phyloP scores from a whole-genome alignment of 257 asterid species.

The Nemophila menziesii region DNA sequence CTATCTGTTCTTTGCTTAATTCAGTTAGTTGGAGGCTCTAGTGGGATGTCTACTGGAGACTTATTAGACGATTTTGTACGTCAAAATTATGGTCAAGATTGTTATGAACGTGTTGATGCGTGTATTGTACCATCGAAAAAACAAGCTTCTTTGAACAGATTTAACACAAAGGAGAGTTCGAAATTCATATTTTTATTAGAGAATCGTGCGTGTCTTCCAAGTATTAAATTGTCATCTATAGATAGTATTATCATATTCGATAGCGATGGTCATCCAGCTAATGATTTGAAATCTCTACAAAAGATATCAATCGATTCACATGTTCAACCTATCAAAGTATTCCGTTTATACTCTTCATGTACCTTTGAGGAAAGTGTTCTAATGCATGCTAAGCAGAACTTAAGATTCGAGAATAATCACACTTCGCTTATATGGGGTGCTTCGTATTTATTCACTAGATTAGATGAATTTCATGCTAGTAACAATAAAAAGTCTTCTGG shows the following conservation, averaged over 20 bases:
- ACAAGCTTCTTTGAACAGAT: slow-evolving; percentile 63
- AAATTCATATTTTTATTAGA: slow-evolving; percentile 71
- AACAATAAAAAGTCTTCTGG: slow-evolving; percentile 17
- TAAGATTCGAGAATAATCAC: slow-evolving; percentile 35
- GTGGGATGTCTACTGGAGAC: slow-evolving; percentile 33
- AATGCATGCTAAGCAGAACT: slow-evolving; percentile 46
- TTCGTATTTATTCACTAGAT: slow-evolving; percentile 43
- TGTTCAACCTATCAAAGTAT: slow-evolving; percentile 46
- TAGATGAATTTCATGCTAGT: slow-evolving; percentile 58
- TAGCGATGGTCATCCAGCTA: slow-evolving; percentile 71
- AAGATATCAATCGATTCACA: slow-evolving; percentile 46
- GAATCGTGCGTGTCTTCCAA: slow-evolving; percentile 64
- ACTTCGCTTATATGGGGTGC: slow-evolving; percentile 84
- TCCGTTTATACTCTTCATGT: slow-evolving; percentile 65
- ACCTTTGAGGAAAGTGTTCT: slow-evolving; percentile 72
- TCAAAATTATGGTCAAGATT: slow-evolving; percentile 47
- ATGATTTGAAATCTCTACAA: slow-evolving; percentile 61
- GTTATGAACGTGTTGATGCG: slow-evolving; percentile 62
- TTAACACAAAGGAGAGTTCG: slow-evolving; percentile 50
- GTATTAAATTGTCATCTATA: slow-evolving; percentile 43
- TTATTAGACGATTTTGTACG: slow-evolving; percentile 61
- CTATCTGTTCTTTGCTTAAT: neutral
- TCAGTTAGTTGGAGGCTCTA: slow-evolving; percentile 43
- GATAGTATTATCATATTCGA: slow-evolving; percentile 53
- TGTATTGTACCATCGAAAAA: slow-evolving; percentile 27